Base-by-base conservation (phyloP, 2,329 filamentous ascomycete species). In the Immersiporthe knoxdaviesiana region DNA sequence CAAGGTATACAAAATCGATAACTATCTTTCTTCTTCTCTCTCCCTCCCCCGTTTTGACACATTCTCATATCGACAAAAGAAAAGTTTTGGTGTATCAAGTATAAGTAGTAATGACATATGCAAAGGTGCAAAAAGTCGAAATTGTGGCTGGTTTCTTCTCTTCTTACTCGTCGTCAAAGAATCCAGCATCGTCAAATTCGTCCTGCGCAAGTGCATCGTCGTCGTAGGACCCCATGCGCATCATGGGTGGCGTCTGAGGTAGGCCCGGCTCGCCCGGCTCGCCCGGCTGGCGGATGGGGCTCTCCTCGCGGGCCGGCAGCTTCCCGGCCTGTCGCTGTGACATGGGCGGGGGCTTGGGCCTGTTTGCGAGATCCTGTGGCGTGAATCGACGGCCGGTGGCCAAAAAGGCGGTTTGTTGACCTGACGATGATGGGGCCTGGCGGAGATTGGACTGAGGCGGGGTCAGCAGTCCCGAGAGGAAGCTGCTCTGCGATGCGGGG, bases 381-480 rank as follows among this genome's bases (percentile, higher is more conserved):
- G 86, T 85, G 74, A 85, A 87, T 30, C 88, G 84, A 39, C 87
- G 85, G 27, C 88, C 87, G 0, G 87, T 90, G 72, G 80, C 87
- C 16, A 84, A 81, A 74, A 90, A 90, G 1, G 88, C 88, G 3
- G 88, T 86, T 72, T 90, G 88, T 78, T 77, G 72, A 74, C 80
- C 50, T 77, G 75, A 67, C 82, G 78, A 81, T 0, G 88, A 81
- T 0, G 88, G 86, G 2, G 85, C 88, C 73, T 88, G 88, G 58
- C 92, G 90, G 62, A 91, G 79, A 67, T 89, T 88, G 4, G 92
- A 94, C 39, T 91, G 89, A 5, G 94, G 95, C n/a, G 95, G 94
- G 1, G 95, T 97, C 84, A 97, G 85, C 30, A 97, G 87, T 1
- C 94, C 94, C 0, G 91, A 91, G 27, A 94, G 84, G 71, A 93